Base-by-base conservation (phyloP, 345 rosid genomes). In the Dipteronia dyeriana region DNA sequence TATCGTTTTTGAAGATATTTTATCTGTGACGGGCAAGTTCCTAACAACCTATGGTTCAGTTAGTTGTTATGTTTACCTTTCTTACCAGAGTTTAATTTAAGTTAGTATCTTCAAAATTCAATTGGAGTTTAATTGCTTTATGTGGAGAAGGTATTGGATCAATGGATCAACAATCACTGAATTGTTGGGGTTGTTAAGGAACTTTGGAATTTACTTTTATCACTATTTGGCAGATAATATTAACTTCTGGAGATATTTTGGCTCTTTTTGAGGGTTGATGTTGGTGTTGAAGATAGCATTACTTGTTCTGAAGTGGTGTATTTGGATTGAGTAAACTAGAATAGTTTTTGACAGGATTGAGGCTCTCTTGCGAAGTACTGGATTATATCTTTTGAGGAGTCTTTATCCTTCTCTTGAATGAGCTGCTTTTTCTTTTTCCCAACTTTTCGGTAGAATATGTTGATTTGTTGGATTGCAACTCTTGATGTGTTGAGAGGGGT, bases 391-490 rank as follows among this genome's bases (percentile, higher is more conserved):
- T 16, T 20, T 53, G 45, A 19, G 7, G 49, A 19, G 14, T 2
- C 26, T 43, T 47, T 68, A 9, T 20, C n/a, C 16, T 68, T 68
- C 57, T 45, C 6, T 45, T 11, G 19, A 45, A 43, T 31, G 31
- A 17, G 71, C 19, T 22, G 26, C 34, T 13, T 23, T 68, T 43
- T 19, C 34, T 45, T 67, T 43, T 45, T 47, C 9, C 59, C 0
- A 22, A 12, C 3, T 47, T 23, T 7, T 45, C 4, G n/a, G n/a
- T 23, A 20, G n/a, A 25, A 49, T 70, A 16, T 51, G 10, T n/a
- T 53, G 53, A 3, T 41, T 38, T 31, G 47, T 70, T 70, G 31
- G 45, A 69, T 45, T 69, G 73, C 31, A 51, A 26, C 57, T 70
- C 41, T 16, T 25, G 19, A 26, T 38, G 25, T 26, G 19, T 70